These are phyloP conservation scores for Zygoascus sp. DNA, from an alignment of 1,139 yeast species.

Conservation along the genomic window DNA sequence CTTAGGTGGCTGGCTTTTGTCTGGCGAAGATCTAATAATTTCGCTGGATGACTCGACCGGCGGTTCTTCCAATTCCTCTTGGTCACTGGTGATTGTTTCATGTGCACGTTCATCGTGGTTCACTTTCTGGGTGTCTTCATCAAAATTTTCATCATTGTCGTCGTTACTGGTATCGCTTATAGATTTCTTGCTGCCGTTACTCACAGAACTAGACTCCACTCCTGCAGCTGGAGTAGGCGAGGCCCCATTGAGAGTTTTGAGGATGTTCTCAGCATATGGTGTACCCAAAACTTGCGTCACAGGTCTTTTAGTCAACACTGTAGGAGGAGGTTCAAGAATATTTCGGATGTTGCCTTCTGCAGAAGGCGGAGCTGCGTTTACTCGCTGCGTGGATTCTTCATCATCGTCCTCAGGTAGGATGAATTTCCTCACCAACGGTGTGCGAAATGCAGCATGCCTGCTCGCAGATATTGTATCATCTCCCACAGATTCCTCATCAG, in stretches of 20 bases:
- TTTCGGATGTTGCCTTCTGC: neutral
- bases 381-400: slow-evolving; percentile 10
- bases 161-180: neutral
- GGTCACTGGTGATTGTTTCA: slow-evolving; percentile 11
- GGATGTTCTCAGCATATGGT: slow-evolving; percentile 8
- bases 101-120: neutral
- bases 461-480: slow-evolving; percentile 6
- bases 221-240: slow-evolving; percentile 4
- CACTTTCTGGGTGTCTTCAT: neutral
- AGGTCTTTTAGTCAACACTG: neutral
- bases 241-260: neutral
- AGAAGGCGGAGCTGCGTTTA: slow-evolving; percentile 10
- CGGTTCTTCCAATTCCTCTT: slow-evolving; percentile 4
- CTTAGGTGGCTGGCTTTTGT: slow-evolving; percentile 5
- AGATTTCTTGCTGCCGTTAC: slow-evolving; percentile 1
- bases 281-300: slow-evolving; percentile 12
- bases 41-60: slow-evolving; percentile 7
- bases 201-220: neutral
- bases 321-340: neutral
- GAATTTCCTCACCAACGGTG: slow-evolving; percentile 4
- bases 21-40: slow-evolving; percentile 10
- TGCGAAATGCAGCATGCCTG: slow-evolving; percentile 1
- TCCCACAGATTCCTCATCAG: slow-evolving; percentile 9
- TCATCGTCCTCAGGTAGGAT: neutral
- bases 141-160: neutral